phyloP scores from a whole-genome alignment of 1,284 basidiomycete genomes.

The Ceratobasidium papillatum region DNA sequence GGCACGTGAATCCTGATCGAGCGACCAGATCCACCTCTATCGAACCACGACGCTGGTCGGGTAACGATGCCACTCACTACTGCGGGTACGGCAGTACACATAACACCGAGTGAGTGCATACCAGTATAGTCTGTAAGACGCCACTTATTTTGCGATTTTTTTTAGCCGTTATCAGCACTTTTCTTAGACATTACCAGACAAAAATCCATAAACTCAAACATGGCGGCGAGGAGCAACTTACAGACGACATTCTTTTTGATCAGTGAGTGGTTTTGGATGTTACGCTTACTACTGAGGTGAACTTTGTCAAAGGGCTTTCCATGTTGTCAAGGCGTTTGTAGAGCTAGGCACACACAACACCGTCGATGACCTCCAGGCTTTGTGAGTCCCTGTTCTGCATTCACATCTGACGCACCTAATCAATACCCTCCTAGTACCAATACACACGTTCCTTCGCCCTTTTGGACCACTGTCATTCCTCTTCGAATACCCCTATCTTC shows the following conservation, averaged over 20 bases:
- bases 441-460: slow-evolving; percentile 35
- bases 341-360: slow-evolving; percentile 67
- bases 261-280: slow-evolving; percentile 56
- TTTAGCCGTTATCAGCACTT: slow-evolving; percentile 14
- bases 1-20: slow-evolving; percentile 6
- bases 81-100: slow-evolving; percentile 24
- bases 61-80: slow-evolving; percentile 34
- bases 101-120: slow-evolving; percentile 21
- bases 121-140: neutral
- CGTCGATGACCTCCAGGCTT: slow-evolving; percentile 67
- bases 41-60: slow-evolving; percentile 4
- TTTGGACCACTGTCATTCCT: slow-evolving; percentile 39
- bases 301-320: slow-evolving; percentile 61
- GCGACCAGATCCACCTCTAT: neutral
- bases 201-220: slow-evolving; percentile 58
- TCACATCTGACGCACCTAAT: neutral
- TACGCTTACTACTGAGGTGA: neutral
- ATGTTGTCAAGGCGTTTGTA: slow-evolving; percentile 74
- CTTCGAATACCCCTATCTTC: slow-evolving; percentile 32
- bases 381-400: slow-evolving; percentile 46
- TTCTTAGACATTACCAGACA: slow-evolving; percentile 49
- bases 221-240: slow-evolving; percentile 54
- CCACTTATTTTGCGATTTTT: neutral
- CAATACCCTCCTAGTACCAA: slow-evolving; percentile 3
- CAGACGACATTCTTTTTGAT: slow-evolving; percentile 70